Evolutionary conservation across 257 asterid genomes (phyloP), one percentile per base, ranked within the genome.

Genomic region (Jacaranda mimosifolia): DNA sequence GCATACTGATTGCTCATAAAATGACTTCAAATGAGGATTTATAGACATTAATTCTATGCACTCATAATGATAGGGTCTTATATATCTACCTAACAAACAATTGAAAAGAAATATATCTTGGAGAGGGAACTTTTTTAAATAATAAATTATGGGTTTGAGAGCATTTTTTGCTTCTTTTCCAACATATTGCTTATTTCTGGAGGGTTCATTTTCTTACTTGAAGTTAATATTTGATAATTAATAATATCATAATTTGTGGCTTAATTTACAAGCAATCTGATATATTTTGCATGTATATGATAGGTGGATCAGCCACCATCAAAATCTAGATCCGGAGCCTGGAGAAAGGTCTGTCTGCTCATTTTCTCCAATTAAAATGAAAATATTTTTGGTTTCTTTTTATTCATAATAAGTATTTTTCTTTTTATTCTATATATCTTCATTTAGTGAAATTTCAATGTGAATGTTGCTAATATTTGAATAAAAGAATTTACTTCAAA

Each of bases 271-370:
- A 17, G 43, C 64, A 62, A 13, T 46, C 70, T 80, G 38, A 80
- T 73, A 18, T 51, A 21, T 43, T 32, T 70, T 77, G 13, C 64
- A 39, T 77, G 48, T 64, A 19, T 55, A 38, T 73, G 26, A 48
- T 72, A 89, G 94, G 90, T 77, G 84, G 84, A 85, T 78, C 85
- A 89, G 35, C 86, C 91, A 26, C 79, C 83, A 17, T 21, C 80
- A 12, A 88, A 81, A 80, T 76, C 80, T 69, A 64, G 82, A 74
- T 72, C 89, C 2, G 94, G 88, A 75, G 86, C 84, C 48, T 63
- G 83, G 85, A 87, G 88, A 63, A 90, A 89, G 94, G 96, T 79
- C 65, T 49, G 76, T 73, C 57, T 12, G 72, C 39, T 64, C 52
- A 59, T 48, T 83, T 72, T 77, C 46, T 43, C 62, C 57, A 6